phyloP scores from a whole-genome alignment of 768 basidiomycete species.

The Tephrocybe rancida region DNA sequence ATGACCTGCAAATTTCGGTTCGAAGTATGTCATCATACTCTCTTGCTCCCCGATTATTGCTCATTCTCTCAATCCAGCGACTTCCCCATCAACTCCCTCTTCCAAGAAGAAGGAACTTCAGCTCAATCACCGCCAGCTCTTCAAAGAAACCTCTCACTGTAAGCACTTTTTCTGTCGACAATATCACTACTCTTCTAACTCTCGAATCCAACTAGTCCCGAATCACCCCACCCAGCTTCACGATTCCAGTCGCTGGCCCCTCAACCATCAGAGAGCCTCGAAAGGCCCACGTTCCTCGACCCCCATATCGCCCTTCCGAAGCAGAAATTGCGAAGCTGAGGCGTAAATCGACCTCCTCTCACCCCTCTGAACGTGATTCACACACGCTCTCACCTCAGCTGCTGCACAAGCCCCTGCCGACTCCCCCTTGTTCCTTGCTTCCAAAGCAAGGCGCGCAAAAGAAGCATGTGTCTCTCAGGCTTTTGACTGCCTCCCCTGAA shows the following conservation, averaged over 20 bases:
- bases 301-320: conserved; percentile 13
- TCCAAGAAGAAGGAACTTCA: background rate
- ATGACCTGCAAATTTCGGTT: conserved; percentile 24
- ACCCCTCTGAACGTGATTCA: background rate
- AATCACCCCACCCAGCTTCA: background rate
- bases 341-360: background rate
- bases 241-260: background rate
- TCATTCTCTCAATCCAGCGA: background rate
- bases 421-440: background rate
- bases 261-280: background rate
- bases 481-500: background rate
- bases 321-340: conserved; percentile 5
- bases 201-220: background rate
- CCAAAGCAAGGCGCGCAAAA: background rate
- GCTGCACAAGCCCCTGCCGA: background rate
- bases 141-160: background rate
- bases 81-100: conserved; percentile 9
- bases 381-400: background rate
- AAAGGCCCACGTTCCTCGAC: background rate
- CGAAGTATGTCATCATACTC: conserved; percentile 8
- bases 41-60: background rate
- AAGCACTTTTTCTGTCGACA: background rate
- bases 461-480: background rate
- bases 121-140: background rate
- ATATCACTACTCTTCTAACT: background rate